These are phyloP conservation scores for Vaccinium vitisidaea DNA, from an alignment of 148 eudicot genomes.

Conservation along the genomic window DNA sequence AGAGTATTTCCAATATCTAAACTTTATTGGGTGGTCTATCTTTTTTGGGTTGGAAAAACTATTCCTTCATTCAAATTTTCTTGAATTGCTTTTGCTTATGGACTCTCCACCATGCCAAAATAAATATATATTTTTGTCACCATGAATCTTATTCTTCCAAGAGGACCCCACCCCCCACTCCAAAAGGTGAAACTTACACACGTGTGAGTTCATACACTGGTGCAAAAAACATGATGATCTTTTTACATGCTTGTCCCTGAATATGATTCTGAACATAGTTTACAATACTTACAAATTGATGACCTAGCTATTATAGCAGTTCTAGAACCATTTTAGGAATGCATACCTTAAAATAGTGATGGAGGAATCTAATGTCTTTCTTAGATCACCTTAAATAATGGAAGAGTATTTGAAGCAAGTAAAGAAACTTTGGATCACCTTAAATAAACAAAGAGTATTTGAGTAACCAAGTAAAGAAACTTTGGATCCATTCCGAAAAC, in stretches of 20 bases:
- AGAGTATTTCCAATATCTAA: conserved; percentile 13
- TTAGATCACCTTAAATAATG: neutral
- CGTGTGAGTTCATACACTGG: neutral
- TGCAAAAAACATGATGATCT: neutral
- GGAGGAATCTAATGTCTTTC: conserved; percentile 9
- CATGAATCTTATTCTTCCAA: conserved; percentile 21
- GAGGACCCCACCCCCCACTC: conserved; percentile 13
- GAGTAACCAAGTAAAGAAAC: neutral
- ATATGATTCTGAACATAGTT: conserved; percentile 5
- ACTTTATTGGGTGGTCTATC: conserved; percentile 1
- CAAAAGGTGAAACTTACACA: neutral
- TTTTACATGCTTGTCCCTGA: conserved; percentile 1
- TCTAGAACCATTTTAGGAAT: neutral
- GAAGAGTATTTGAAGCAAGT: conserved; percentile 1
- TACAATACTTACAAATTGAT: neutral
- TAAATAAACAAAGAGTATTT: neutral
- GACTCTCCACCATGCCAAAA: conserved; percentile 33
- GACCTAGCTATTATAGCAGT: neutral
- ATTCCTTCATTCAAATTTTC: neutral
- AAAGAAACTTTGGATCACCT: neutral
- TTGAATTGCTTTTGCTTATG: conserved; percentile 13
- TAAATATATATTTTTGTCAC: conserved; percentile 18
- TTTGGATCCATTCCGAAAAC: neutral
- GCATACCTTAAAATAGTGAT: neutral
- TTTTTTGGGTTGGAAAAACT: conserved; percentile 18